A percentile compares a stretch with the other conserved stretches of the same genome.
Evolutionary conservation across 1,284 basidiomycete genomes (phyloP).

Genomic region (Coniferiporia sulphurascens): DNA sequence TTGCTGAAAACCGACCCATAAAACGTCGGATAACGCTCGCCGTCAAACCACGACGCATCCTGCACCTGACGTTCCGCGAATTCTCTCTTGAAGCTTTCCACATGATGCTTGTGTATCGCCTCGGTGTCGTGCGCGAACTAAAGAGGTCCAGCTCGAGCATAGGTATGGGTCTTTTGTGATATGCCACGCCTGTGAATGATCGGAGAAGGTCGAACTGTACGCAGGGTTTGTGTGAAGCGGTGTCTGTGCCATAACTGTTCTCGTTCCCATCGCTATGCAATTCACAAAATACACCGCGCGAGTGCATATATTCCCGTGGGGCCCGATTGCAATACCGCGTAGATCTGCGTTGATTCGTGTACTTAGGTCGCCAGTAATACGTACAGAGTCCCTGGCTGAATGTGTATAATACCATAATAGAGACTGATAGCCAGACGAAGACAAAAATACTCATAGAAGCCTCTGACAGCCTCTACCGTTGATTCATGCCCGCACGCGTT

Average conservation of each 20-base stretch:
- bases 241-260: neutral
- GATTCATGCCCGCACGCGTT: too few relatives aligned
- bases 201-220: constrained; percentile 44
- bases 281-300: too few relatives aligned
- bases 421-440: too few relatives aligned
- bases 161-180: neutral
- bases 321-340: too few relatives aligned
- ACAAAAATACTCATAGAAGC: too few relatives aligned
- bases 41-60: constrained; percentile 37
- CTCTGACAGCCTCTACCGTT: too few relatives aligned
- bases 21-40: constrained; percentile 51
- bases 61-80: constrained; percentile 34
- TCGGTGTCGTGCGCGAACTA: constrained; percentile 40
- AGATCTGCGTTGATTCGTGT: too few relatives aligned
- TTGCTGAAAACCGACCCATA: constrained; percentile 50
- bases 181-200: constrained; percentile 34
- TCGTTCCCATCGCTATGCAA: too few relatives aligned
- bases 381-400: too few relatives aligned
- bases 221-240: constrained; percentile 43
- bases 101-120: constrained; percentile 35
- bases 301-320: too few relatives aligned
- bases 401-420: too few relatives aligned
- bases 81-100: constrained; percentile 24
- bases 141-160: neutral
- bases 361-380: too few relatives aligned